These are phyloP conservation scores for Plasmodium relictum DNA, from an alignment of 169 alveolate genomes.

Conservation along the genomic window DNA sequence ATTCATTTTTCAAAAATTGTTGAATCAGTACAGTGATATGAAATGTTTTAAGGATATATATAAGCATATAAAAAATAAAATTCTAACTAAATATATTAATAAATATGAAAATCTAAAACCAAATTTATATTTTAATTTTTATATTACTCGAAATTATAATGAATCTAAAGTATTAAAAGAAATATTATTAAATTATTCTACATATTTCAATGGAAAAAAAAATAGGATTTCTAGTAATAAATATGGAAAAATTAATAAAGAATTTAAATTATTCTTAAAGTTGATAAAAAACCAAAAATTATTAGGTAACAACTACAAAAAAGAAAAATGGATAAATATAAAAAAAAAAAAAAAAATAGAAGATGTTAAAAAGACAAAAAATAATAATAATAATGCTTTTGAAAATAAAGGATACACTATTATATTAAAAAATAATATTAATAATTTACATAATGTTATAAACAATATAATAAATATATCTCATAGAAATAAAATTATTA, in stretches of 20 bases:
- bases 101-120: conserved; percentile 26
- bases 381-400: background rate
- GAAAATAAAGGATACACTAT: conserved; percentile 52
- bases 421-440: conserved; percentile 63
- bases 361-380: background rate
- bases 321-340: background rate
- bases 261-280: conserved; percentile 35
- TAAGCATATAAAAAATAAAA: conserved; percentile 25
- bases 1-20: conserved; percentile 31
- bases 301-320: background rate
- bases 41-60: conserved; percentile 28
- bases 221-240: background rate
- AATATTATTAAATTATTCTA: conserved; percentile 35
- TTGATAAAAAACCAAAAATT: conserved; percentile 7
- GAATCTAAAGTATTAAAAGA: conserved; percentile 62
- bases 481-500: conserved; percentile 25
- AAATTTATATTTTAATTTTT: conserved; percentile 51
- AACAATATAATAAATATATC: conserved; percentile 57
- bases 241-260: background rate
- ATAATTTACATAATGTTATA: conserved; percentile 75
- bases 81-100: conserved; percentile 11
- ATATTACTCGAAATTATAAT: conserved; percentile 52
- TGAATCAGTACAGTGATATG: conserved; percentile 64
- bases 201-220: conserved; percentile 12
- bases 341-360: background rate